These are phyloP conservation scores for Musa beccarii DNA, from an alignment of 176 grass and related monocot genomes.

Conservation along the genomic window DNA sequence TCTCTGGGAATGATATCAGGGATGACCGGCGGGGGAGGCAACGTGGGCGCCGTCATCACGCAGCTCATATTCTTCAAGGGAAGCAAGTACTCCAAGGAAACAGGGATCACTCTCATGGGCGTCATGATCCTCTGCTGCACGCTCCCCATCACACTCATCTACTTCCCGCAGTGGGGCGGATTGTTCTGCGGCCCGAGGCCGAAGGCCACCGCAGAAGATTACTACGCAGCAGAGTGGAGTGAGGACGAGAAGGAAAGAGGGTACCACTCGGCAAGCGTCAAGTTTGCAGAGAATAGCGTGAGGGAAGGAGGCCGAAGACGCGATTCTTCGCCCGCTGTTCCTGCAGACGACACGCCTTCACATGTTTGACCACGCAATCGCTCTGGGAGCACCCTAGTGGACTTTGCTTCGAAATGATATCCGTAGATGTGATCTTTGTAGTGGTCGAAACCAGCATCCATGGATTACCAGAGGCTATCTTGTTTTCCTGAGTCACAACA, in stretches of 20 bases:
- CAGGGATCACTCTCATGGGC: constrained; percentile 85
- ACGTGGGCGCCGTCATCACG: constrained; percentile 74
- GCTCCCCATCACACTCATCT: constrained; percentile 47
- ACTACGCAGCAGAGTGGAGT: constrained; percentile 74
- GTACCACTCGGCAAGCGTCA: constrained; percentile 20
- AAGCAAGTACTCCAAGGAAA: constrained; percentile 53
- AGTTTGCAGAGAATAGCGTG: constrained; percentile 79
- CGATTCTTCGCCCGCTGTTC: constrained; percentile 34
- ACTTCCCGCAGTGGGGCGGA: constrained; percentile 87
- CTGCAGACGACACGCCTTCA: constrained; percentile 20
- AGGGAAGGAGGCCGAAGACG: constrained; percentile 31
- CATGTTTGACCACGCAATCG: too few species aligned
- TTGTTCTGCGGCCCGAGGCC: constrained; percentile 27
- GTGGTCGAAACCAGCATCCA: too few species aligned
- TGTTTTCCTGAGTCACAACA: too few species aligned
- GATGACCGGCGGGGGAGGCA: constrained; percentile 76
- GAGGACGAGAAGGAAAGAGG: constrained; percentile 42
- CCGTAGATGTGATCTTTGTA: too few species aligned
- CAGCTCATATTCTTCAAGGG: constrained; percentile 91
- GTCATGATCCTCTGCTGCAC: constrained; percentile 86
- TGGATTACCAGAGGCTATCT: too few species aligned
- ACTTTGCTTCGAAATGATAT: too few species aligned
- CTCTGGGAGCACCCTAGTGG: too few species aligned
- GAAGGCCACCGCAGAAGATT: constrained; percentile 48
- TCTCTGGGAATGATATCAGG: constrained; percentile 82